A percentile compares a stretch with the other conserved stretches of the same genome.
phyloP scores from a whole-genome alignment of 108 stramenopile species.

The Pseudonitzschia multiseries region DNA sequence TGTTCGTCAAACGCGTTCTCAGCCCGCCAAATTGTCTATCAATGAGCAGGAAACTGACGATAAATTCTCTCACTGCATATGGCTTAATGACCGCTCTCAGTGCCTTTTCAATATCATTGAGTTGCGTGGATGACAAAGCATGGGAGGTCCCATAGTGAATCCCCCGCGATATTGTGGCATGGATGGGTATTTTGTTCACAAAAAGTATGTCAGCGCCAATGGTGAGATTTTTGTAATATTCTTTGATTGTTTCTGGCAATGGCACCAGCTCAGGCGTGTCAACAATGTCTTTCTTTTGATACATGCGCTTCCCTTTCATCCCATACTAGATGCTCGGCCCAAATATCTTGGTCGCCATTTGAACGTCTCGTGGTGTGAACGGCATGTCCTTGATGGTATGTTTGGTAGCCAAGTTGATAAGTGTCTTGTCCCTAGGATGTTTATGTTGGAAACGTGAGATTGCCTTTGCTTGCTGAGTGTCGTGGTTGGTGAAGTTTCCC shows the following conservation, averaged over 20 bases:
- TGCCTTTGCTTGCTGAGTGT: constrained; percentile 17
- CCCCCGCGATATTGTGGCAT: too few relatives aligned
- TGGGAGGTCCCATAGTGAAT: too few relatives aligned
- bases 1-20: too few relatives aligned
- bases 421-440: constrained; percentile 25
- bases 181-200: constrained; percentile 45
- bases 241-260: constrained; percentile 24
- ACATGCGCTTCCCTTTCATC: constrained; percentile 43
- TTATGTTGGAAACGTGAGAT: constrained; percentile 26
- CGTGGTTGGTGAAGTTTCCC: constrained; percentile 10
- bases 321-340: constrained; percentile 31
- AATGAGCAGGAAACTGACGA: too few relatives aligned
- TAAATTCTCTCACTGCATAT: too few relatives aligned
- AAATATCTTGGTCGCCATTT: constrained; percentile 35
- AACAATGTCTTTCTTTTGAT: constrained; percentile 22
- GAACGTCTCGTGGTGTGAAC: constrained; percentile 33
- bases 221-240: constrained; percentile 20
- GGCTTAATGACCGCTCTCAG: too few relatives aligned
- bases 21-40: too few relatives aligned
- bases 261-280: too few relatives aligned
- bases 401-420: constrained; percentile 20
- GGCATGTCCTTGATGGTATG: constrained; percentile 41
- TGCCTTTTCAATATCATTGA: too few relatives aligned
- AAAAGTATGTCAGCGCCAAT: constrained; percentile 32
- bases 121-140: too few relatives aligned